A percentile compares a stretch with the other conserved stretches of the same genome.
phyloP scores from a whole-genome alignment of 176 grass and related monocot genomes.

The Carex cristatella region DNA sequence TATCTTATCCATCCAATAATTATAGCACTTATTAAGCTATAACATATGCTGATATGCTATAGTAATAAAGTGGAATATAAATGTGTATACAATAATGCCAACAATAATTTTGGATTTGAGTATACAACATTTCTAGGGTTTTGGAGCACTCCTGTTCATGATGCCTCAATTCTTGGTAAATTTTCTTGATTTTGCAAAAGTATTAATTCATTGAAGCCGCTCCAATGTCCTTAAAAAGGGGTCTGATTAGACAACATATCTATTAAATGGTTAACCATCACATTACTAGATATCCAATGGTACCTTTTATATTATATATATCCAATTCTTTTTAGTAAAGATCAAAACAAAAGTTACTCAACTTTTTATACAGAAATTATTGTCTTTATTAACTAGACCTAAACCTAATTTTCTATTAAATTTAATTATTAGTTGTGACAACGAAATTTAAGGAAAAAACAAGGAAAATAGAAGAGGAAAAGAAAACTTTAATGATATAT shows the following conservation, averaged over 20 bases:
- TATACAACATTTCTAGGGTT: background rate
- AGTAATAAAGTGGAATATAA: background rate
- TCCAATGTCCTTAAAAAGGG: background rate
- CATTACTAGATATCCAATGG: background rate
- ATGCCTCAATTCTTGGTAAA: background rate
- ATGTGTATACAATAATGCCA: background rate
- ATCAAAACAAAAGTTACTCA: too few relatives aligned
- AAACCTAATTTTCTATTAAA: too few relatives aligned
- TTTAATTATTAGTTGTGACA: background rate
- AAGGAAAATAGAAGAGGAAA: background rate
- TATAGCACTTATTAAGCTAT: background rate
- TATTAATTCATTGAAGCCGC: background rate
- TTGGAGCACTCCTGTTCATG: background rate
- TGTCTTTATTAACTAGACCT: too few relatives aligned
- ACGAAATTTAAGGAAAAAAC: background rate
- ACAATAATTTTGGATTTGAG: background rate
- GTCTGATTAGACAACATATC: background rate
- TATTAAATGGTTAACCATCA: slow-evolving; percentile 2
- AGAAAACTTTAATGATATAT: background rate
- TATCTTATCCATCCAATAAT: slow-evolving; percentile 2
- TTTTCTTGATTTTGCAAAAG: background rate
- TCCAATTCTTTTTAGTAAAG: background rate
- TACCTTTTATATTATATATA: background rate
- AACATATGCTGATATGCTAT: background rate
- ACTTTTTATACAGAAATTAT: too few relatives aligned